These are phyloP conservation scores for Curvularia lunata DNA, from an alignment of 2,329 filamentous ascomycete genomes.

Conservation along the genomic window DNA sequence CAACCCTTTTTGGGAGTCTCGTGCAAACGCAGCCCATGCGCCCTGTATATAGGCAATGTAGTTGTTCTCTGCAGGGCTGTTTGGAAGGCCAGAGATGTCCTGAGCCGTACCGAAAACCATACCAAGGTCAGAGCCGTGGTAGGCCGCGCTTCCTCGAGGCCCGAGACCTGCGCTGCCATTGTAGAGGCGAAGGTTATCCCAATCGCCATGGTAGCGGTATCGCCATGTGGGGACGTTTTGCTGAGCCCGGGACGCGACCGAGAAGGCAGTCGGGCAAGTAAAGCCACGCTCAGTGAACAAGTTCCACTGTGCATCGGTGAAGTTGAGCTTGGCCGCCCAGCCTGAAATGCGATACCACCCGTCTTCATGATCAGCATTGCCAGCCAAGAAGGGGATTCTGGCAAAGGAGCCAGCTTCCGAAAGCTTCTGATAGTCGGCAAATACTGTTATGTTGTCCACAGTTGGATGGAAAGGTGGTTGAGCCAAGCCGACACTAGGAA, in stretches of 20 bases:
- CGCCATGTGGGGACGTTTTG: constrained; percentile 45
- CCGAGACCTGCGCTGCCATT: constrained; percentile 34
- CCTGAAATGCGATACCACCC: constrained; percentile 40
- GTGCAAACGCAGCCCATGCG: constrained; percentile 45
- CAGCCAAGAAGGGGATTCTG: constrained; percentile 32
- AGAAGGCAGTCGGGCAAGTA: constrained; percentile 30
- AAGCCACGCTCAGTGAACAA: constrained; percentile 34
- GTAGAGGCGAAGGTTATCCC: constrained; percentile 44
- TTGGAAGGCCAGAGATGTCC: constrained; percentile 31
- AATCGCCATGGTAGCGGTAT: constrained; percentile 48
- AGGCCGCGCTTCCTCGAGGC: constrained; percentile 43
- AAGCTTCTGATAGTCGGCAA: constrained; percentile 36
- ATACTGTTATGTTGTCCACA: constrained; percentile 40
- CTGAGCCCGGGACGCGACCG: constrained; percentile 29
- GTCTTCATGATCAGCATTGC: constrained; percentile 35
- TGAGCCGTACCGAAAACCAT: constrained; percentile 45
- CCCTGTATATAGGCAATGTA: constrained; percentile 39
- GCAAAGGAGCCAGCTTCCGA: constrained; percentile 31
- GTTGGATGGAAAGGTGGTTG: constrained; percentile 42
- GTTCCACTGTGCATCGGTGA: constrained; percentile 34
- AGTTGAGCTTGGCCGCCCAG: constrained; percentile 28
- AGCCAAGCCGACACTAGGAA: constrained; percentile 31
- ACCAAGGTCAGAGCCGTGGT: constrained; percentile 47
- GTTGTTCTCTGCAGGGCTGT: constrained; percentile 35
- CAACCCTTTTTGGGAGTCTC: constrained; percentile 39